phyloP scores from a whole-genome alignment of 2,329 filamentous ascomycete species.

The Exserohilum turcica region DNA sequence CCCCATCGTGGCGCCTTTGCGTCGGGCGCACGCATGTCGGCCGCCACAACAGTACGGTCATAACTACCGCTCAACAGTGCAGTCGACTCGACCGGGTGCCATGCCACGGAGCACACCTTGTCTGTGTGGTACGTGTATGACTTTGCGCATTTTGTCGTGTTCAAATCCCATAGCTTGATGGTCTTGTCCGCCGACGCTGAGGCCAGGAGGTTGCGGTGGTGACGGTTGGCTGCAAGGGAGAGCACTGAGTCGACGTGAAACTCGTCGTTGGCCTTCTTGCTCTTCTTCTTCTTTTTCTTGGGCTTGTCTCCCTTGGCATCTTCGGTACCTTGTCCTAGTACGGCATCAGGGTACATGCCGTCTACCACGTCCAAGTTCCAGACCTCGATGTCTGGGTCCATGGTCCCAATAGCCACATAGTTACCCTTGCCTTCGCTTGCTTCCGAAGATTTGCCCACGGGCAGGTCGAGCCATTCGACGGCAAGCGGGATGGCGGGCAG shows the following conservation, averaged over 20 bases:
- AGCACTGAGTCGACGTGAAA: conserved; percentile 96
- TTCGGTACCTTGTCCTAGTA: conserved; percentile 73
- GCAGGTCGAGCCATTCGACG: conserved; percentile 92
- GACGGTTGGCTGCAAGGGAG: conserved; percentile 86
- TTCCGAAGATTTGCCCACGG: conserved; percentile 69
- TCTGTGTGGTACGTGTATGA: conserved; percentile 96
- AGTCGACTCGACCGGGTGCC: conserved; percentile 87
- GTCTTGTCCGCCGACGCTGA: conserved; percentile 96
- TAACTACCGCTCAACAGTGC: conserved; percentile 92
- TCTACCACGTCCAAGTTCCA: conserved; percentile 97
- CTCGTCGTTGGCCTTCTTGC: conserved; percentile 83
- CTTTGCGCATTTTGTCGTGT: conserved; percentile 89
- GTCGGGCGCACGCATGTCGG: conserved; percentile 92
- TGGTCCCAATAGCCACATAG: conserved; percentile 93
- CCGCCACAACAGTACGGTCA: conserved; percentile 90
- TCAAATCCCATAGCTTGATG: conserved; percentile 96
- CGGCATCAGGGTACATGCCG: conserved; percentile 97
- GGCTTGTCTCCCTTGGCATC: conserved; percentile 62
- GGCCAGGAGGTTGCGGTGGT: conserved; percentile 91
- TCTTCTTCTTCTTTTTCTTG: conserved; percentile 89
- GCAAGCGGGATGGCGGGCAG: conserved; percentile 93
- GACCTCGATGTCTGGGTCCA: conserved; percentile 97
- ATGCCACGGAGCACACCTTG: conserved; percentile 95
- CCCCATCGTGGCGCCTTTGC: conserved; percentile 83
- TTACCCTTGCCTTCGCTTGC: conserved; percentile 73